Base-by-base conservation (phyloP, 441 rosid genomes). In the Hura crepitans region DNA sequence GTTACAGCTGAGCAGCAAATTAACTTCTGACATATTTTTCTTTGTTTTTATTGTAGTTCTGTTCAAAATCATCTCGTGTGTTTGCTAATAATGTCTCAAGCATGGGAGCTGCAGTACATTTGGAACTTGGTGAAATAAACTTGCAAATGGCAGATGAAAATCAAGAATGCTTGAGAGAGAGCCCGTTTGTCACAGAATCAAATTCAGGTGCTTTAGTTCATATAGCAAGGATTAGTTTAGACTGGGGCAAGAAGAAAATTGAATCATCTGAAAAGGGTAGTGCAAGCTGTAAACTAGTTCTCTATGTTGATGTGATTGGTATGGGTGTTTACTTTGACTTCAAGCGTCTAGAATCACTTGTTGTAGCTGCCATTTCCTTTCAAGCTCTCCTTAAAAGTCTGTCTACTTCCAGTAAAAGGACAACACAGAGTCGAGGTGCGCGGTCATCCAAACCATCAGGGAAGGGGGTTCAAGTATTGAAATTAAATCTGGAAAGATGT, bases 121-220 rank as follows among this genome's bases (percentile, higher is more conserved):
- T 87, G 90, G 99, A 96, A 75, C 95, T 96, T 80, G 97, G 99
- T 77, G 98, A 93, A 73, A 70, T 96, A 58, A 96, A 93, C 86
- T 83, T 96, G 79, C 91, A 91, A 81, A 80, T 86, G 92, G 95
- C 89, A 75, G 97, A 91, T 75, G 99, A 92, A 80, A 90, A 91
- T 80, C 89, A 93, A 78, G 96, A 96, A 82, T 91, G 85, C 85
- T 81, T 85, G 74, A 91, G 83, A 77, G 98, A 86, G 78, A 86
- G 85, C 79, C 89, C 89, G 68, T 96, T 96, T 33, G 85, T 91
- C 27, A 83, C 90, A 73, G 98, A 96, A 80, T 88, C 96, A 59
- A 93, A 96, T 89, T 90, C 93, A 33, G 92, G 98, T 79, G 89
- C 98, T 39, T 77, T 93, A 72, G 71, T 93, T 85, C 94, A 96